Percentiles rank a stretch among this genome's conserved stretches.
Evolutionary conservation across 345 rosid genomes (phyloP).

Genomic region (Psidium friedrichsthalianum): DNA sequence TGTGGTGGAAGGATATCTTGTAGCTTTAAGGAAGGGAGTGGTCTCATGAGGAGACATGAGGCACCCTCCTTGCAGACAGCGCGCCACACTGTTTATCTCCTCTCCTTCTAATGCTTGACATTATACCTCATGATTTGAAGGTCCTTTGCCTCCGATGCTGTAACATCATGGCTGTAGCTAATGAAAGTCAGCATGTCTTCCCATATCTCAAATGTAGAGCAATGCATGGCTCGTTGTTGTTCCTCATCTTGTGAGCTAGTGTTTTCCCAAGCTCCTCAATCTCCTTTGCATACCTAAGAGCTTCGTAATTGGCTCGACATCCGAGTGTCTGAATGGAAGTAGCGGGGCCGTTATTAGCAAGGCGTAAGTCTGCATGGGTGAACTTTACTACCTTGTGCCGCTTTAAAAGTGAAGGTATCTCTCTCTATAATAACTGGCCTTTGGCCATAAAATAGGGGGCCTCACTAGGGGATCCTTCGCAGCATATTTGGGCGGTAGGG

Average conservation of each 20-base stretch:
- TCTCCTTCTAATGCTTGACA: constrained; percentile 93
- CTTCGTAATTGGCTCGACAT: constrained; percentile 91
- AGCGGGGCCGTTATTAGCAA: constrained; percentile 82
- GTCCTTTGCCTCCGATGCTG: constrained; percentile 58
- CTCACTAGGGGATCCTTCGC: constrained; percentile 49
- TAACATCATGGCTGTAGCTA: constrained; percentile 90
- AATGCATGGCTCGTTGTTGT: constrained; percentile 54
- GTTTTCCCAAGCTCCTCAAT: constrained; percentile 61
- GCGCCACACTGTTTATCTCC: constrained; percentile 66
- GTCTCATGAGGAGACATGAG: constrained; percentile 99
- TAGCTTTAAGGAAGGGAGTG: constrained; percentile 78
- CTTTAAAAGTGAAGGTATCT: constrained; percentile 57
- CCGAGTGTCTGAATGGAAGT: constrained; percentile 64
- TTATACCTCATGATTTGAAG: constrained; percentile 70
- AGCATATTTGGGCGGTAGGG: constrained; percentile 47
- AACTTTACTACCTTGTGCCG: constrained; percentile 76
- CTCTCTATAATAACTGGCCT: constrained; percentile 93
- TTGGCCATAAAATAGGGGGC: constrained; percentile 99
- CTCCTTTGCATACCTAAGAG: constrained; percentile 54
- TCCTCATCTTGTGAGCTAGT: constrained; percentile 60
- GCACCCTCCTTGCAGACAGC: constrained; percentile 78
- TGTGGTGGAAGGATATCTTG: constrained; percentile 88
- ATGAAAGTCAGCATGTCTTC: constrained; percentile 99
- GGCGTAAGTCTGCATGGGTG: constrained; percentile 83
- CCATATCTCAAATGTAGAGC: constrained; percentile 95